Base-by-base conservation (phyloP, 805 yeast genomes). In the Vanderwaltozyma verrucispora region DNA sequence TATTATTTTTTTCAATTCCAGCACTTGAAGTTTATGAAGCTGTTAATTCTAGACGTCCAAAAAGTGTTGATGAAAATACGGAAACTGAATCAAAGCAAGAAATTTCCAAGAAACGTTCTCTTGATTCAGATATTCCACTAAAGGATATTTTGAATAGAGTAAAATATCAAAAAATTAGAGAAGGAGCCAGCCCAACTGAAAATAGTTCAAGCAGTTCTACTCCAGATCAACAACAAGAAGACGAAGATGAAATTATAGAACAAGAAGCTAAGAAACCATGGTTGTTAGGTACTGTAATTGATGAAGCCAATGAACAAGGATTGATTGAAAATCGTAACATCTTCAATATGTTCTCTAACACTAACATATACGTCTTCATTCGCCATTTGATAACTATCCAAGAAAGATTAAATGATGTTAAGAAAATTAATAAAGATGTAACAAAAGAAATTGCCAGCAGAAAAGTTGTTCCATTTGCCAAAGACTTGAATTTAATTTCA, bases 301-400 rank as follows among this genome's bases (percentile, higher is more conserved):
- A 58, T 18, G 59, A 53, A 18, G 54, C 56, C 2, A 55, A 51
- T 23, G 47, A 52, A 13, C 49, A 53, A 19, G 56, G 63, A 15
- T 35, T 47, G 18, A 59, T 61, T 25, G 33, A 43, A 12, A 45
- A 63, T 38, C 72, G 88, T 50, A 66, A 65, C 23, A 72, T 68
- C 33, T 86, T 65, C 66, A 88, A 87, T 56, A 59, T 88, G 50
- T 92, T 89, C 67, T 85, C 84, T 43, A 88, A 89, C 60, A 80
- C 95, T 4, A 78, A 88, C 40, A 74, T 88, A 28, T 92, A 92
- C 54, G 83, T 87, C 25, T 87, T 92, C 50, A 75, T 87, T 73
- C 83, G 98, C 48, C 81, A 82, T 48, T 66, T 88, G 56, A 77
- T 84, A 45, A 82, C 85, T 2, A 61, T 92, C 17, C 89, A 85